Conservation (phyloP, 2,329 filamentous ascomycete species). For the Fusarium oxysporum region DNA sequence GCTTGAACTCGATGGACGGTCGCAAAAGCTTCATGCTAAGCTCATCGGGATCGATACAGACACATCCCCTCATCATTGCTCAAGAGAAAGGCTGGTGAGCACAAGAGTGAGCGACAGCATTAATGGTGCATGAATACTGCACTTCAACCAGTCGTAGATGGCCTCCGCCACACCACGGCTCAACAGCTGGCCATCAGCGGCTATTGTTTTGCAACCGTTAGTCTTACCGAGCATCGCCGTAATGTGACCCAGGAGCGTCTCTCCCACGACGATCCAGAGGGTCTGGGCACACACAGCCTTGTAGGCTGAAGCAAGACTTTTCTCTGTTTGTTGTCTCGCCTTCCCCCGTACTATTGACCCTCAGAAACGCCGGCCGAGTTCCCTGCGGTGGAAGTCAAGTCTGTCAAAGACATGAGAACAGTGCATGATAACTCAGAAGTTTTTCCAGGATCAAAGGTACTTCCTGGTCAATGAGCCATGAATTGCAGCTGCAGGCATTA, state of each 20-base stretch:
- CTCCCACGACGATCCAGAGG: neutral
- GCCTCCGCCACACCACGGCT: constrained; percentile 22
- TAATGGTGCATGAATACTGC: constrained; percentile 11
- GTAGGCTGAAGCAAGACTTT: constrained; percentile 5
- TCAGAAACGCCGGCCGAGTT: constrained; percentile 1
- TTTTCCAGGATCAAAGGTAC: neutral
- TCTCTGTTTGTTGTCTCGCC: constrained; percentile 10
- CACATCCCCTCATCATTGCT: neutral
- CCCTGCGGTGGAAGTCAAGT: neutral
- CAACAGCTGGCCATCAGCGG: constrained; percentile 7
- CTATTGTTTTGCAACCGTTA: constrained; percentile 7
- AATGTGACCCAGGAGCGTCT: constrained; percentile 10
- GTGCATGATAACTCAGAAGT: constrained; percentile 1
- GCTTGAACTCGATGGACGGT: constrained; percentile 15
- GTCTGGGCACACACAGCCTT: constrained; percentile 5
- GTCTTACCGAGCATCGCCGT: constrained; percentile 9
- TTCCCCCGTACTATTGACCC: neutral
- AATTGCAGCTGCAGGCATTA: constrained; percentile 20
- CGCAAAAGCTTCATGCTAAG: constrained; percentile 2
- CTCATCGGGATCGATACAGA: neutral
- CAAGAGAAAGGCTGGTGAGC: neutral
- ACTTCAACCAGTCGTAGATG: constrained; percentile 1
- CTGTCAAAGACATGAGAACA: constrained; percentile 7
- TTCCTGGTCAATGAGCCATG: constrained; percentile 12
- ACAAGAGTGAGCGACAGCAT: constrained; percentile 3